A percentile compares a stretch with the other conserved stretches of the same genome.
These are phyloP conservation scores for Metschnikowia picachoensis DNA, from an alignment of 805 yeast genomes.

Conservation along the genomic window DNA sequence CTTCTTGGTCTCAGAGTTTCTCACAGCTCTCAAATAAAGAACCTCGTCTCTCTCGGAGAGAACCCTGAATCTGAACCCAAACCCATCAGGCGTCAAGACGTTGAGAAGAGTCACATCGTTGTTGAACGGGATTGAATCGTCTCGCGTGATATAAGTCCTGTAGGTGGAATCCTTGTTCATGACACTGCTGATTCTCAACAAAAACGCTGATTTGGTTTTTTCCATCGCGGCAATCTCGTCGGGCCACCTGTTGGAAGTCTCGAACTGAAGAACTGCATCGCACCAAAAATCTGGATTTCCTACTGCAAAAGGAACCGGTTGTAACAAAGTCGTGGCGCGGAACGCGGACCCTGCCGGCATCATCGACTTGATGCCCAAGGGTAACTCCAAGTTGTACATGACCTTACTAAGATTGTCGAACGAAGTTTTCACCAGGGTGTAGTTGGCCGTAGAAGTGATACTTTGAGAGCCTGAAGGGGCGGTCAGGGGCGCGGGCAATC, in stretches of 20 bases:
- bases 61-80: conserved; percentile 73
- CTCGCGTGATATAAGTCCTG: conserved; percentile 59
- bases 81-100: conserved; percentile 84
- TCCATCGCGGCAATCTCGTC: conserved; percentile 83
- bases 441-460: conserved; percentile 26
- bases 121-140: conserved; percentile 63
- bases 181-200: conserved; percentile 56
- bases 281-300: conserved; percentile 76
- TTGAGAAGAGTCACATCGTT: conserved; percentile 54
- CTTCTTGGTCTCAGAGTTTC: conserved; percentile 59
- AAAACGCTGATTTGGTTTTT: conserved; percentile 84
- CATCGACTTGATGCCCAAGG: conserved; percentile 67
- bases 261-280: conserved; percentile 81
- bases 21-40: conserved; percentile 67
- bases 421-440: conserved; percentile 31
- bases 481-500: conserved; percentile 57
- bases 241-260: conserved; percentile 92
- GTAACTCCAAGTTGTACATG: conserved; percentile 50
- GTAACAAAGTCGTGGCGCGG: conserved; percentile 69
- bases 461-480: conserved; percentile 57
- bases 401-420: conserved; percentile 50
- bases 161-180: conserved; percentile 52
- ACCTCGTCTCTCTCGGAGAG: conserved; percentile 81
- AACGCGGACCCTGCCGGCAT: conserved; percentile 71
- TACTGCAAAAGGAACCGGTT: conserved; percentile 79